phyloP scores from a whole-genome alignment of 176 grass and related monocot species.

The Bromus sterilis region DNA sequence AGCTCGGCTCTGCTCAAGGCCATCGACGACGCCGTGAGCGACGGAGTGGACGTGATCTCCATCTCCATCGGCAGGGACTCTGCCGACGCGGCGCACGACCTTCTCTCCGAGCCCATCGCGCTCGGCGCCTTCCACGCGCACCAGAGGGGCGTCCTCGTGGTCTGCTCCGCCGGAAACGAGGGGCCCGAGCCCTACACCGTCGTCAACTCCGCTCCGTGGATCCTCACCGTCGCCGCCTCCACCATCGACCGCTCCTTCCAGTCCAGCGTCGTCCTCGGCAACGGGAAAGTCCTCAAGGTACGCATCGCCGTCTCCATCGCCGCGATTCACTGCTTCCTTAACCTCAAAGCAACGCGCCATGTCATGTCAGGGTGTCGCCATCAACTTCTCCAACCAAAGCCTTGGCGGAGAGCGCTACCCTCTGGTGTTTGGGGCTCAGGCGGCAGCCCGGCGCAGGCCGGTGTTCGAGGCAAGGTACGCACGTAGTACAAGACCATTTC shows the following conservation, averaged over 20 bases:
- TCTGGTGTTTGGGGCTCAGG: conserved; percentile 53
- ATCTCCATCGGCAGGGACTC: conserved; percentile 90
- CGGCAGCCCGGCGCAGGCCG: conserved; percentile 38
- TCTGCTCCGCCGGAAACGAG: conserved; percentile 94
- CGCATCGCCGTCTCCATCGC: neutral
- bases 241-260: conserved; percentile 78
- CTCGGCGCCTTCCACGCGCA: conserved; percentile 85
- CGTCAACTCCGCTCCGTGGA: conserved; percentile 85
- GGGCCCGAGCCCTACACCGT: conserved; percentile 75
- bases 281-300: conserved; percentile 68
- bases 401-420: conserved; percentile 34
- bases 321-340: neutral
- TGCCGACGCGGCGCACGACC: conserved; percentile 51
- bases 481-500: neutral
- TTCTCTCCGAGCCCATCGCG: conserved; percentile 69
- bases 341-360: neutral
- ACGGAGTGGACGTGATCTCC: conserved; percentile 85
- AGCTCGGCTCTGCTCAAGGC: conserved; percentile 72
- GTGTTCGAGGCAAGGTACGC: conserved; percentile 76
- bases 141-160: conserved; percentile 63
- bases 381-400: conserved; percentile 87
- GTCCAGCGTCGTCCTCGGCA: conserved; percentile 68
- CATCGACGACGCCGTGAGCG: conserved; percentile 79
- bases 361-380: conserved; percentile 45
- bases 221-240: conserved; percentile 81